Evolutionary conservation across 192 early-diverging fungal genomes (phyloP).

Genomic region (Chytriomyces confervae): DNA sequence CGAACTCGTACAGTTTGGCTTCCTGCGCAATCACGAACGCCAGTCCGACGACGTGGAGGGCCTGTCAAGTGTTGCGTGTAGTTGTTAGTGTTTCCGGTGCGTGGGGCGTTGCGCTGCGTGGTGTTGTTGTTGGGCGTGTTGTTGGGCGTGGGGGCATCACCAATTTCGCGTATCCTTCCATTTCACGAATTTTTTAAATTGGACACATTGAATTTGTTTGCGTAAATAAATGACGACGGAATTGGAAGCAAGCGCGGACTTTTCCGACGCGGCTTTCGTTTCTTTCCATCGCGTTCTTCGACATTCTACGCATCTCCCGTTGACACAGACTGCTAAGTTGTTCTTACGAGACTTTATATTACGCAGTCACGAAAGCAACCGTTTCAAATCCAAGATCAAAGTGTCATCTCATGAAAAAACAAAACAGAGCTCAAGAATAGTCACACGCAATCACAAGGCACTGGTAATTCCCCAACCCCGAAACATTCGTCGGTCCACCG

Average conservation of each 20-base stretch:
- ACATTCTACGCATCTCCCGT: too few relatives aligned
- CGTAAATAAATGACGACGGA: too few relatives aligned
- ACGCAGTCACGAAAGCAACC: too few relatives aligned
- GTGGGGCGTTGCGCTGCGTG: not conserved
- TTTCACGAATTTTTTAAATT: not conserved
- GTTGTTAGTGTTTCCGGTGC: not conserved
- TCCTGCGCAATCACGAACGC: constrained; percentile 12
- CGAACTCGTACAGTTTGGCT: constrained; percentile 16
- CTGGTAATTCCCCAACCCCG: not conserved
- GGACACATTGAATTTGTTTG: too few relatives aligned
- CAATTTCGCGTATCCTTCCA: constrained; percentile 18
- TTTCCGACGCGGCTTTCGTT: too few relatives aligned
- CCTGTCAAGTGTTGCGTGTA: not conserved
- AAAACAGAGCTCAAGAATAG: not conserved
- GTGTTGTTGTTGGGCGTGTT: too few relatives aligned
- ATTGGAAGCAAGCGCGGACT: too few relatives aligned
- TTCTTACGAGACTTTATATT: too few relatives aligned
- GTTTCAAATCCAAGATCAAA: not conserved
- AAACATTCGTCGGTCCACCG: not conserved
- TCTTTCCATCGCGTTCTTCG: too few relatives aligned
- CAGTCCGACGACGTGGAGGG: constrained; percentile 20
- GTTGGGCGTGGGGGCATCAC: not conserved
- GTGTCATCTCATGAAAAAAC: not conserved
- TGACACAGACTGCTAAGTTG: too few relatives aligned
- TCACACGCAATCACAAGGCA: constrained; percentile 7